A percentile compares a stretch with the other conserved stretches of the same genome.
Evolutionary conservation across 2,329 filamentous ascomycete species (phyloP).

Genomic region (Talaromyces sp.): DNA sequence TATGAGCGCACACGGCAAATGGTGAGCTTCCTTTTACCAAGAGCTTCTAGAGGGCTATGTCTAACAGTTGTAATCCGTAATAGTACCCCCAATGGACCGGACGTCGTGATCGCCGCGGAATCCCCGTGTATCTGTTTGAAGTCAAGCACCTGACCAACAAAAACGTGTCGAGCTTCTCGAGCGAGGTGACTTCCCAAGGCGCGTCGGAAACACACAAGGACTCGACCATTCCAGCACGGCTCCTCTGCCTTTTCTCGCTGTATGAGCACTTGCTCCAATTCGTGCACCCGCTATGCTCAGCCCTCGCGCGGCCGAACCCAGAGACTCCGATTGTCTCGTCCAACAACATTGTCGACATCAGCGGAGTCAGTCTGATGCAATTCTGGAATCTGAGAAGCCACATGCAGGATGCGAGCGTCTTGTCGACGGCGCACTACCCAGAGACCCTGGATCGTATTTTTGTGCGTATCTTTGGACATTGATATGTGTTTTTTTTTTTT

Average conservation of each 20-base stretch:
- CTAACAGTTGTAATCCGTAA: not conserved
- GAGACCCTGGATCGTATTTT: slow-evolving; percentile 86
- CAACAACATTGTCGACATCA: slow-evolving; percentile 93
- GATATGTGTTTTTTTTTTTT: not conserved
- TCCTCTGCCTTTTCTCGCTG: slow-evolving; percentile 82
- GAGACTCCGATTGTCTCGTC: slow-evolving; percentile 86
- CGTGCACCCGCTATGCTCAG: slow-evolving; percentile 76
- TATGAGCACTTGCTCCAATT: slow-evolving; percentile 92
- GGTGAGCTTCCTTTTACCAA: slow-evolving; percentile 44
- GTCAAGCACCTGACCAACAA: slow-evolving; percentile 79
- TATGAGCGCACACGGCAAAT: slow-evolving; percentile 73
- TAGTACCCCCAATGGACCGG: slow-evolving; percentile 96
- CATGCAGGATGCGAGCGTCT: slow-evolving; percentile 85
- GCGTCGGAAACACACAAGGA: slow-evolving; percentile 57
- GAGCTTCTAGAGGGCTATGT: not conserved
- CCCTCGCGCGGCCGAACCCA: slow-evolving; percentile 67
- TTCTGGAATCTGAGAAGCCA: slow-evolving; percentile 94
- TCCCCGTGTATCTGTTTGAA: slow-evolving; percentile 88
- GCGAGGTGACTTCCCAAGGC: slow-evolving; percentile 41
- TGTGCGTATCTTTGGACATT: slow-evolving; percentile 33
- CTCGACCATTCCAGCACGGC: slow-evolving; percentile 58
- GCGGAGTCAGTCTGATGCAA: slow-evolving; percentile 79
- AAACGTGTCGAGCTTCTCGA: slow-evolving; percentile 71
- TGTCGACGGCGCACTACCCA: slow-evolving; percentile 91
- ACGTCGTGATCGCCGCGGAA: slow-evolving; percentile 81